Evolutionary conservation across 2,329 filamentous ascomycete species (phyloP), one percentile per base, ranked within the genome.

Genomic region (Aureobasidium leucospermi): DNA sequence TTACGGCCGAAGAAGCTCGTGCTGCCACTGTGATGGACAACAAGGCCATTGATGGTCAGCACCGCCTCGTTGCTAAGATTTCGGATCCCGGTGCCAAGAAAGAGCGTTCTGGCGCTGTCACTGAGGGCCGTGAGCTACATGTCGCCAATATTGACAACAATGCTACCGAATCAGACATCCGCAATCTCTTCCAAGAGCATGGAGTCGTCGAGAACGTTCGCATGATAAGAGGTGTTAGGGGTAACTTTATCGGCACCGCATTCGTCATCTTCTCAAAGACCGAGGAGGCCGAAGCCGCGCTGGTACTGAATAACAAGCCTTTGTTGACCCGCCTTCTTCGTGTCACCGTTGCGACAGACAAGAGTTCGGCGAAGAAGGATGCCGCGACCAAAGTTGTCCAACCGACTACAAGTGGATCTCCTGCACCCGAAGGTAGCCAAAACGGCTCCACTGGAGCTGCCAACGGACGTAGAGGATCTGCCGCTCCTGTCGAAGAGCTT

Each of bases 111-210:
- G 91, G 91, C 23, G 85, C 92, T 9, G 81, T 88, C 51, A 85
- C 88, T n/a, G 93, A 97, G 71, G 90, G 89, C 3, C 85, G 94
- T 36, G 93, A 97, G 73, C 74, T 97, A 9, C 89, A 91, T 67
- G 79, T 96, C 56, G 85, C 90, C 56, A 96, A 97, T 73, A 79
- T 97, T 60, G 83, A 87, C 58, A 96, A 93, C 74, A 85, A 89
- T 69, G 84, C 85, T 4, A 91, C 78, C 3, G 88, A 94, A 67
- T 74, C 81, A 1, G 88, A 96, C 39, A 67, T 97, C 38, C 79
- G 81, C 61, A 81, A 85, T 8, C 73, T 88, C 0, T 96, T 96
- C 66, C 76, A 80, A 32, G 86, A 87, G 64, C 91, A 89, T 63
- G 94, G 94, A 11, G 84, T 76, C 2, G 83, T 97, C 10, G 84